These are phyloP conservation scores for Arabidopsis suecica DNA, from an alignment of 345 rosid genomes.

Conservation along the genomic window DNA sequence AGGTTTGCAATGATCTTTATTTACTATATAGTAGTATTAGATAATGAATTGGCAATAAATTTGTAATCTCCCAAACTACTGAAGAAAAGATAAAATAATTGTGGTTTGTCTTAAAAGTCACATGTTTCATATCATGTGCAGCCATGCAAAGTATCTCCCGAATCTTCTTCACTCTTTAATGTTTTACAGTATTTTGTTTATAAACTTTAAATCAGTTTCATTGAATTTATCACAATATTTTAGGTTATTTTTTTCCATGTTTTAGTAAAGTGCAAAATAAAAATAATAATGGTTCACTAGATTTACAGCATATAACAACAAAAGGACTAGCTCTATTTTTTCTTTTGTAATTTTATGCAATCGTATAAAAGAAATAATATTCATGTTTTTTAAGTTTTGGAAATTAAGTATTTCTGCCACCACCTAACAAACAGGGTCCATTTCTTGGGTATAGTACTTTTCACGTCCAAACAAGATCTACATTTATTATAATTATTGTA, in stretches of 20 bases:
- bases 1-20: not conserved
- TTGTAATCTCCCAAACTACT: slow-evolving; percentile 43
- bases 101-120: slow-evolving; percentile 43
- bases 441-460: slow-evolving; percentile 40
- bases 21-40: not conserved
- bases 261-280: slow-evolving; percentile 1
- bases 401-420: slow-evolving; percentile 40
- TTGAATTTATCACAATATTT: slow-evolving; percentile 12
- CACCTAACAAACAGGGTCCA: slow-evolving; percentile 50
- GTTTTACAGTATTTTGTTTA: slow-evolving; percentile 14
- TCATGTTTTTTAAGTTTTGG: slow-evolving; percentile 7
- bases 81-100: slow-evolving; percentile 38
- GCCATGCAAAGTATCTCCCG: slow-evolving; percentile 45
- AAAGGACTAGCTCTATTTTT: slow-evolving; percentile 22
- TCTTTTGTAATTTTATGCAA: slow-evolving; percentile 36
- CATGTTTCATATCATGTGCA: slow-evolving; percentile 48
- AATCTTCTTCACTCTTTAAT: slow-evolving; percentile 46
- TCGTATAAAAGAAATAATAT: slow-evolving; percentile 1
- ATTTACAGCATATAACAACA: slow-evolving; percentile 37
- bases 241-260: not conserved
- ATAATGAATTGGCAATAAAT: slow-evolving; percentile 41
- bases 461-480: slow-evolving; percentile 48
- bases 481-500: slow-evolving; percentile 33
- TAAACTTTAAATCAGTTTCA: not conserved
- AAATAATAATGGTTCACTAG: slow-evolving; percentile 3